Base-by-base conservation (phyloP, 352 stramenopile species). In the Phytophthora fragariaefolia region DNA sequence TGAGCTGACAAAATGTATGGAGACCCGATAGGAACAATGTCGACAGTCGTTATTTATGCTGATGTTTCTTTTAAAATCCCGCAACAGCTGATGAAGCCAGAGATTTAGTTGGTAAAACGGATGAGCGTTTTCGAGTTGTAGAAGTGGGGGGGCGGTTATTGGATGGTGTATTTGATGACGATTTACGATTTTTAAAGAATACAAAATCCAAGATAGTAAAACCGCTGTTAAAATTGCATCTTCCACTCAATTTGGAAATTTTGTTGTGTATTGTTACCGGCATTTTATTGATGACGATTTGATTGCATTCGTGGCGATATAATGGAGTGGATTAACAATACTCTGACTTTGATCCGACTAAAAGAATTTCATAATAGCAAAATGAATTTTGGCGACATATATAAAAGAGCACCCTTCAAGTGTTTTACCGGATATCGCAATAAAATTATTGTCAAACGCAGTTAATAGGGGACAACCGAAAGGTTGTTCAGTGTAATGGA, bases 11-110 rank as follows among this genome's bases (percentile, higher is more conserved):
- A 26, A 54, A 10, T 49, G 27, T 22, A 28, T 63, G 15, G 55
- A 63, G 15, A 3, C 36, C 4, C 27, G 43, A 1, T 55, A 28
- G 43, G 1, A 46, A 7, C 26, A 38, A 28, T 60, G 36, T 12
- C 23, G 43, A n/a, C 52, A 60, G 15, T 24, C 52, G 12, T 26
- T 51, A 13, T 60, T 51, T n/a, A 40, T 60, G 12, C 17, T 49
- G 4, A 23, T 34, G 28, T 43, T 22, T n/a, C 10, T 27, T 8
- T 18, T 26, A 20, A n/a, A 42, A 32, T 50, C 36, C 10, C 27
- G 6, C 42, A 15, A 36, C 46, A 4, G 24, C 12, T 10, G 24
- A 53, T 6, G 26, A 53, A 20, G 24, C 10, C 3, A 23, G 26
- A 4, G 2, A 24, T 1, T 13, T 53, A n/a, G 32, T 52, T 52